phyloP scores from a whole-genome alignment of 176 grass and related monocot genomes.

The Bonia amplexicaulis region DNA sequence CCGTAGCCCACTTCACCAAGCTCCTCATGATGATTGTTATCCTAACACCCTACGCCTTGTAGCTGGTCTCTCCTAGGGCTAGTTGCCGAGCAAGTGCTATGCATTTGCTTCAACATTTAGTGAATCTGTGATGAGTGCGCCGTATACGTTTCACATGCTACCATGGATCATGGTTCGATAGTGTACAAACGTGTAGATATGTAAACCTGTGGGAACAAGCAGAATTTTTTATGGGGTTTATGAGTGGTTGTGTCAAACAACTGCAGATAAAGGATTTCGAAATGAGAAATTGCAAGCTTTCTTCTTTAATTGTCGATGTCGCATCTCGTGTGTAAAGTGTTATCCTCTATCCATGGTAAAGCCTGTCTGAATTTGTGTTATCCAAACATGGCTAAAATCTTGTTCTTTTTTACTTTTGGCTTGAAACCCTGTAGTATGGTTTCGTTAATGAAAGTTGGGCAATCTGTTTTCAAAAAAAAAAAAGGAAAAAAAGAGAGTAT shows the following conservation, averaged over 20 bases:
- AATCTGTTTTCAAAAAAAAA: no score
- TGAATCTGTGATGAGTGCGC: neutral
- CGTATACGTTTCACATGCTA: neutral
- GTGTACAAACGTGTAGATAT: neutral
- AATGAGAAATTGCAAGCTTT: neutral
- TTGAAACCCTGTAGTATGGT: no score
- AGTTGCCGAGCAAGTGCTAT: neutral
- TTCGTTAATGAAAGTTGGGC: no score
- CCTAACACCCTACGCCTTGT: neutral
- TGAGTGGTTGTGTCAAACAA: neutral
- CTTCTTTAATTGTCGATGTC: neutral
- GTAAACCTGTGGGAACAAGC: neutral
- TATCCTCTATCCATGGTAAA: neutral
- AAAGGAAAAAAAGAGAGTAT: no score
- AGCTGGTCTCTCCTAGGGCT: conserved; percentile 22
- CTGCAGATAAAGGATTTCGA: neutral
- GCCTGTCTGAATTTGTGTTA: neutral
- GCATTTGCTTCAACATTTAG: neutral
- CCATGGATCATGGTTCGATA: neutral
- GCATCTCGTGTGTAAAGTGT: neutral
- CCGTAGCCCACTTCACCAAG: conserved; percentile 80
- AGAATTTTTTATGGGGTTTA: neutral
- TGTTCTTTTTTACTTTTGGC: neutral
- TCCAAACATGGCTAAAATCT: neutral
- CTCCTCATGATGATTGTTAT: conserved; percentile 80